These are phyloP conservation scores for Sporobolomyces phaffii DNA, from an alignment of 768 basidiomycete species.

Conservation along the genomic window DNA sequence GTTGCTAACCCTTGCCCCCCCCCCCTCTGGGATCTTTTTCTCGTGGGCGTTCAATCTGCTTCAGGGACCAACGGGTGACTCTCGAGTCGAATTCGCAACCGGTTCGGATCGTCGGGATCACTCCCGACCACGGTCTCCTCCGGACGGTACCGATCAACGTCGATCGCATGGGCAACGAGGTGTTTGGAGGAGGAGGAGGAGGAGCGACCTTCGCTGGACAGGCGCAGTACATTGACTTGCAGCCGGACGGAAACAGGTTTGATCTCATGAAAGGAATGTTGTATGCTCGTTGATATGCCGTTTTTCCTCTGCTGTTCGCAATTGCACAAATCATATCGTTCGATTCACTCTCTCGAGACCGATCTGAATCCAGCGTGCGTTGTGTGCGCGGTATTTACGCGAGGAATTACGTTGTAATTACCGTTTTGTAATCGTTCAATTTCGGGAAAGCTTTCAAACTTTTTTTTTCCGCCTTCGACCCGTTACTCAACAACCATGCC, in stretches of 20 bases:
- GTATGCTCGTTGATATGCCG: background rate
- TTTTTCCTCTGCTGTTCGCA: too few species aligned
- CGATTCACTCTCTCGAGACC: too few species aligned
- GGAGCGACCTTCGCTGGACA: constrained; percentile 16
- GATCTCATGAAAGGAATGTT: constrained; percentile 60
- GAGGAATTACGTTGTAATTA: too few species aligned
- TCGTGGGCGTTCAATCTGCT: too few species aligned
- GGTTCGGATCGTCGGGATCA: constrained; percentile 79
- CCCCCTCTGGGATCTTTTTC: too few species aligned
- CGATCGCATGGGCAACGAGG: constrained; percentile 39
- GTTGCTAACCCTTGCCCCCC: too few species aligned
- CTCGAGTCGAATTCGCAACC: constrained; percentile 64
- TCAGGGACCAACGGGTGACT: constrained; percentile 73
- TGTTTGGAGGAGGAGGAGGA: constrained; percentile 39
- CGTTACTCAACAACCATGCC: constrained; percentile 14
- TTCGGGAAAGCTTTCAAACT: background rate
- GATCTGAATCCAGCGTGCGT: too few species aligned
- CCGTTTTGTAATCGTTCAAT: too few species aligned
- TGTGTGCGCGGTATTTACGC: too few species aligned
- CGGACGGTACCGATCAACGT: constrained; percentile 62
- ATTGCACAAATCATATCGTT: too few species aligned
- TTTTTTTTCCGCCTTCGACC: background rate
- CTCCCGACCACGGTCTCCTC: constrained; percentile 76
- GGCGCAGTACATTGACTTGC: constrained; percentile 72
- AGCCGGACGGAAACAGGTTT: constrained; percentile 95